A percentile compares a stretch with the other conserved stretches of the same genome.
These are phyloP conservation scores for Suillus discolor DNA, from an alignment of 768 basidiomycete genomes.

Conservation along the genomic window DNA sequence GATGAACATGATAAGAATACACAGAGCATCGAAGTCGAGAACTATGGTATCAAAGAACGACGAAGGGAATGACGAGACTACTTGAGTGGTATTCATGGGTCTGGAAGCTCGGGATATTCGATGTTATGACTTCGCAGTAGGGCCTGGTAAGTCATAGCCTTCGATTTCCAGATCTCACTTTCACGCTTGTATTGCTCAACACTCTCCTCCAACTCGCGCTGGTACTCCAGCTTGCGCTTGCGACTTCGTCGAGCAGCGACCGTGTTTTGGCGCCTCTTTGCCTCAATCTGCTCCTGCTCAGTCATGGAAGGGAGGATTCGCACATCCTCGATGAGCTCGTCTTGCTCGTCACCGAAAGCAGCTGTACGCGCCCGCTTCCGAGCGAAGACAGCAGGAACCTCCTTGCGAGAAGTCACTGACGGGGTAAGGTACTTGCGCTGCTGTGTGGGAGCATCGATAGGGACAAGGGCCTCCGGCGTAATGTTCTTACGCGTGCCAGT, in stretches of 20 bases:
- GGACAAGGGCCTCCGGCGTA: conserved; percentile 63
- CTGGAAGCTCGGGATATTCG: conserved; percentile 52
- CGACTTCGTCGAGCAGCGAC: conserved; percentile 82
- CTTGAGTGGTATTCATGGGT: conserved; percentile 23
- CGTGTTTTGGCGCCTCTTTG: conserved; percentile 83
- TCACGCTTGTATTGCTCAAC: conserved; percentile 57
- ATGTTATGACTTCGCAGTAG: conserved; percentile 60
- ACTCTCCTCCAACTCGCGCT: conserved; percentile 61
- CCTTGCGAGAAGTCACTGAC: conserved; percentile 78
- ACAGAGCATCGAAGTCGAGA: conserved; percentile 47
- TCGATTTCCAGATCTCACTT: conserved; percentile 63
- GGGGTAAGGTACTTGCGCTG: conserved; percentile 70
- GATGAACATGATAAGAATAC: conserved; percentile 28
- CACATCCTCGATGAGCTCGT: conserved; percentile 48
- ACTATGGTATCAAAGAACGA: conserved; percentile 12
- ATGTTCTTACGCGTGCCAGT: conserved; percentile 77
- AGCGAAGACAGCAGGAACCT: conserved; percentile 71
- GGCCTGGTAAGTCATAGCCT: conserved; percentile 49
- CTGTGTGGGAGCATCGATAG: conserved; percentile 81
- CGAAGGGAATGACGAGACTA: conserved; percentile 12
- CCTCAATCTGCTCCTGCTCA: conserved; percentile 70
- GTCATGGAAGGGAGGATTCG: conserved; percentile 45
- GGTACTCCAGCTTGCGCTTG: conserved; percentile 71
- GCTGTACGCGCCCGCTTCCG: conserved; percentile 59
- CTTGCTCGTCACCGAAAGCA: conserved; percentile 51